Base-by-base conservation (phyloP, 306 rosid genomes). In the Cicer chorassanicum region DNA sequence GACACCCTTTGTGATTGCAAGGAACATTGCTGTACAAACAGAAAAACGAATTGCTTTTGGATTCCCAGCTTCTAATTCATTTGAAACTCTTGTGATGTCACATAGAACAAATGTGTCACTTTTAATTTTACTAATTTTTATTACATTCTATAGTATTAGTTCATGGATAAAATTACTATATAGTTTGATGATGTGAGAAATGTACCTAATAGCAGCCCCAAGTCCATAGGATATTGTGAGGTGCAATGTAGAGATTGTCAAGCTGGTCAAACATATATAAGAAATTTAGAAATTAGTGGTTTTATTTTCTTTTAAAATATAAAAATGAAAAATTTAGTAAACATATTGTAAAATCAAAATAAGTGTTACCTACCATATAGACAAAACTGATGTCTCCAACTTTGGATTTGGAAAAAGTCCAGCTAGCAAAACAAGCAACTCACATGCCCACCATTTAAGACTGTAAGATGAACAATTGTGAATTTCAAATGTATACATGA, bases 381-480 rank as follows among this genome's bases (percentile, higher is more conserved):
- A 88, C 6, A 92, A 73, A 14, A 88, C 85, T 8, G 91, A 89
- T 34, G 93, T 82, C 86, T 91, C 93, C 63, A 92, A 83, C 74
- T 84, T 44, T 5, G 96, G 88, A 80, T 86, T 82, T 42, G 81
- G 84, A 55, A 89, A 73, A 36, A 89, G 79, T 64, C 91, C 93
- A 49, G 91, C 82, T 5, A 91, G 55, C 79, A 91, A 81, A 44
- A 82, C 81, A 48, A 91, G 71, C 38, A 89, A 69, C 85, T 92
- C 90, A 13, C 78, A 81, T 1, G 93, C 92, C 89, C 93, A 90
- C 88, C 94, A 88, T 85, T 92, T 83, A 3, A 89, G 86, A 44
- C 95, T 88, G 45, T 1, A 7, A 29, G 8, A 55, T 1, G 0
- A 72, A 72, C 65, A 57, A 9, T 57, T 29, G 14, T 21, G 24